Percentiles rank a stretch among this genome's conserved stretches.
Conservation (phyloP, 768 basidiomycete genomes). For the Erythrobasidium yunnanense region DNA sequence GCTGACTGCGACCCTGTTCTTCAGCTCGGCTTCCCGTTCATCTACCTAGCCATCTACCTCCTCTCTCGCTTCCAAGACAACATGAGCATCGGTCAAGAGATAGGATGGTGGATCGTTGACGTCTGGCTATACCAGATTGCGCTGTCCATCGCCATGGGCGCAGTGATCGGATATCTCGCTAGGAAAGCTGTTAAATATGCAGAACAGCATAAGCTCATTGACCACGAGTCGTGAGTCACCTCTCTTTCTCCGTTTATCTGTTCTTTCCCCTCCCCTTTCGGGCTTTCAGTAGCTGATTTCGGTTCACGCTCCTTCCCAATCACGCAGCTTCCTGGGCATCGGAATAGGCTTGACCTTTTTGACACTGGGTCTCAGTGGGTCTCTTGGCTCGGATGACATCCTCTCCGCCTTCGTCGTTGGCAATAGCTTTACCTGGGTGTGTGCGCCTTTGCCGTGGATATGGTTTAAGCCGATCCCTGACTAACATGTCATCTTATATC, state of each 20-base stretch:
- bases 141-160: slow-evolving; percentile 41
- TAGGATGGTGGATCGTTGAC: slow-evolving; percentile 42
- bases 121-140: slow-evolving; percentile 42
- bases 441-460: slow-evolving; percentile 31
- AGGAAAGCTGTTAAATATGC: slow-evolving; percentile 40
- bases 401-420: slow-evolving; percentile 43
- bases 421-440: slow-evolving; percentile 39
- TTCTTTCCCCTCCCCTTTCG: no score
- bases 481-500: slow-evolving; percentile 10
- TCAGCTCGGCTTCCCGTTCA: slow-evolving; percentile 45
- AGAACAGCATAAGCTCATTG: slow-evolving; percentile 39
- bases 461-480: neutral
- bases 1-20: no score
- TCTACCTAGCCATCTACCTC: slow-evolving; percentile 43
- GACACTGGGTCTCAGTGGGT: slow-evolving; percentile 40
- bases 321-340: slow-evolving; percentile 22
- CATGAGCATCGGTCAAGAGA: slow-evolving; percentile 38
- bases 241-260: no score
- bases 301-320: no score
- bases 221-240: slow-evolving; percentile 44
- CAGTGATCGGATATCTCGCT: slow-evolving; percentile 42
- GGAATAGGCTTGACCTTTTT: slow-evolving; percentile 35
- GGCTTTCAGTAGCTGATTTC: no score
- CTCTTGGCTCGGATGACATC: slow-evolving; percentile 45
- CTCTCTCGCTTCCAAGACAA: slow-evolving; percentile 36